A percentile compares a stretch with the other conserved stretches of the same genome.
Evolutionary conservation across 352 stramenopile genomes (phyloP).

Genomic region (Pythium dissimile): DNA sequence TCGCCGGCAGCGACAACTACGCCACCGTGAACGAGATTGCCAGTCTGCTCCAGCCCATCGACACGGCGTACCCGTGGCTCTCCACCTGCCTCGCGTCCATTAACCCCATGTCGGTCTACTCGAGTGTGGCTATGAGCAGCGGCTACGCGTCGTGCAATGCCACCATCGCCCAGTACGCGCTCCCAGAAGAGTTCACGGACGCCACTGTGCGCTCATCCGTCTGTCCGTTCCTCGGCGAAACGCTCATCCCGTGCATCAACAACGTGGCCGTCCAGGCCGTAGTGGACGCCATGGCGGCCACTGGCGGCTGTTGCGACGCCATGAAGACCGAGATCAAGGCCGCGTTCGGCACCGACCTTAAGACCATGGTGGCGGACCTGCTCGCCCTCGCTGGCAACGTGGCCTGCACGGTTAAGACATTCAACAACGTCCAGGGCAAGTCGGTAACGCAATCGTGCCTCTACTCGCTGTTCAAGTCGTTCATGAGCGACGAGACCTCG

Average conservation of each 20-base stretch:
- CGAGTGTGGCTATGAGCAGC: slow-evolving; percentile 12
- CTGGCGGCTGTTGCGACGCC: slow-evolving; percentile 36
- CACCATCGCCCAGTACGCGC: slow-evolving; percentile 15
- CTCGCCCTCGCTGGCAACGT: slow-evolving; percentile 25
- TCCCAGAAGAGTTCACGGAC: slow-evolving; percentile 1
- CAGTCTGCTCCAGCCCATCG: slow-evolving; percentile 22
- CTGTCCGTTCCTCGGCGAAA: slow-evolving; percentile 31
- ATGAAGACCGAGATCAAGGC: slow-evolving; percentile 34
- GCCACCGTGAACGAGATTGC: slow-evolving; percentile 14
- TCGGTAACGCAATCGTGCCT: slow-evolving; percentile 32
- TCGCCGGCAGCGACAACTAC: not conserved
- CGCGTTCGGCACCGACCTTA: slow-evolving; percentile 30
- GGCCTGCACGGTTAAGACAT: slow-evolving; percentile 36
- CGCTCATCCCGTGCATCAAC: slow-evolving; percentile 31
- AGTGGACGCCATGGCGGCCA: slow-evolving; percentile 13
- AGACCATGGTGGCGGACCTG: slow-evolving; percentile 27
- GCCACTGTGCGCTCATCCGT: slow-evolving; percentile 5
- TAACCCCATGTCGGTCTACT: slow-evolving; percentile 24
- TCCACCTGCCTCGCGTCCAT: slow-evolving; percentile 39
- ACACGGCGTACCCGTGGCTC: slow-evolving; percentile 31
- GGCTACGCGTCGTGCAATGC: slow-evolving; percentile 27
- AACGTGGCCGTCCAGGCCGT: slow-evolving; percentile 30
- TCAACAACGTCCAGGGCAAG: slow-evolving; percentile 22
- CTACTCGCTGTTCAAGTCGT: slow-evolving; percentile 25
- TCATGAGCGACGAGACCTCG: slow-evolving; percentile 10